Evolutionary conservation across 1,284 basidiomycete genomes (phyloP), one percentile per base, ranked within the genome.

Genomic region (Ustilago nuda): DNA sequence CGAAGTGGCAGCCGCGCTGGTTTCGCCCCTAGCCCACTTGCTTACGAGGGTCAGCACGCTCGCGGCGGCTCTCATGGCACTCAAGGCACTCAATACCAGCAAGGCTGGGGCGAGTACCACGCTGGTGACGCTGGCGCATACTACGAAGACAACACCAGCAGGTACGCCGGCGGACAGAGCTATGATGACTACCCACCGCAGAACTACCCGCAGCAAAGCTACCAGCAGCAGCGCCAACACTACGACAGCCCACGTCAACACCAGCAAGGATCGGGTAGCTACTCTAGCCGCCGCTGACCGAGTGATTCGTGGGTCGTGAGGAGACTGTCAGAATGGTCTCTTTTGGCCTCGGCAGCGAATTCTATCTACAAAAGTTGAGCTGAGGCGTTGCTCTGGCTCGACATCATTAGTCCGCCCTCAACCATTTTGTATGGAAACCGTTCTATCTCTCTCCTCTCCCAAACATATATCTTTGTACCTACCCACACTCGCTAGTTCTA

Each of bases 91-190:
- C 51, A 55, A 37, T 76, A 78, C 53, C 70, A 72, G 58, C 80
- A 82, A 48, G 80, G 80, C 8, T 82, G 80, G 80, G 80, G 79
- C 33, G 80, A 82, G 56, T 76, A 82, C 67, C 77, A 80, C 53
- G 72, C 74, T 8, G 80, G 80, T 17, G 80, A 82, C 46, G 79
- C 78, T 9, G 80, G 80, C 27, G 80, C 80, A 11, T 77, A 82
- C 55, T 82, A 82, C 66, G 72, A 75, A 33, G 71, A 81, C 61
- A 74, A 75, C 60, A 51, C 75, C n/a, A 66, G 64, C 56, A 69
- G 76, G 37, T 80, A 78, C 36, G 61, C 58, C 32, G 61, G 59
- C 37, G 60, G 66, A n/a, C 67, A 59, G 35, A 51, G 60, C 60
- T 70, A 73, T 61, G 70, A 76, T 30, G 74, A 77, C 39, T 70